phyloP scores from a whole-genome alignment of 441 rosid species.

The Corymbia calophylla region DNA sequence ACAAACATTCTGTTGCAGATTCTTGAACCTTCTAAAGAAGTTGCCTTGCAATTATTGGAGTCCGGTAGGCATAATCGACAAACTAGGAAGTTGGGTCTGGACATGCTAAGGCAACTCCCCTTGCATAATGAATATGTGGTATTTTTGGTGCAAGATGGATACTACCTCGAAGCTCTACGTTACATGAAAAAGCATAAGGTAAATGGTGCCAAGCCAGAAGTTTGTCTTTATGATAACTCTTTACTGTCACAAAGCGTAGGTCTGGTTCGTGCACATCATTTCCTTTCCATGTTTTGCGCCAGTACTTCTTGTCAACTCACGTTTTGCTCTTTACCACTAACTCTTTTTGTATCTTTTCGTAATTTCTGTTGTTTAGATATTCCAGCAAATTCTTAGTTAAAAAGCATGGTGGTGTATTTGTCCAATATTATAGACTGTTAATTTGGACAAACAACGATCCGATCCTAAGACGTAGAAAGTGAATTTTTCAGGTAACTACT shows the following conservation, averaged over 20 bases:
- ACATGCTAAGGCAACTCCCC: constrained; percentile 91
- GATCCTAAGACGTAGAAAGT: background rate
- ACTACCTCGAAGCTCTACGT: constrained; percentile 85
- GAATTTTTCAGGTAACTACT: constrained; percentile 51
- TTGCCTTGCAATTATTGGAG: constrained; percentile 85
- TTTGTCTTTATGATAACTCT: background rate
- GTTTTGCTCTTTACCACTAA: background rate
- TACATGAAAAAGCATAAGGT: constrained; percentile 88
- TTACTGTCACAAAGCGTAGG: background rate
- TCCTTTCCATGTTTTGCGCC: background rate
- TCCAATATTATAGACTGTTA: background rate
- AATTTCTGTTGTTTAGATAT: background rate
- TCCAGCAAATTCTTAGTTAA: background rate
- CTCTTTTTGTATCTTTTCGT: background rate
- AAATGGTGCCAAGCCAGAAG: background rate
- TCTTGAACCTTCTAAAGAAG: constrained; percentile 95
- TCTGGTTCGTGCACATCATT: background rate
- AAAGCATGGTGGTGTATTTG: background rate
- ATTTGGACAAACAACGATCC: background rate
- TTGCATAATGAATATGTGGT: constrained; percentile 80
- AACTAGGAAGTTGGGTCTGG: constrained; percentile 83
- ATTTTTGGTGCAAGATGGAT: constrained; percentile 81
- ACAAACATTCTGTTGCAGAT: constrained; percentile 35
- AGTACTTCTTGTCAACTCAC: background rate
- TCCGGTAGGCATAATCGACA: constrained; percentile 59